A percentile compares a stretch with the other conserved stretches of the same genome.
Conservation (phyloP, 148 eudicot genomes). For the Hydrangea macrophylla region DNA sequence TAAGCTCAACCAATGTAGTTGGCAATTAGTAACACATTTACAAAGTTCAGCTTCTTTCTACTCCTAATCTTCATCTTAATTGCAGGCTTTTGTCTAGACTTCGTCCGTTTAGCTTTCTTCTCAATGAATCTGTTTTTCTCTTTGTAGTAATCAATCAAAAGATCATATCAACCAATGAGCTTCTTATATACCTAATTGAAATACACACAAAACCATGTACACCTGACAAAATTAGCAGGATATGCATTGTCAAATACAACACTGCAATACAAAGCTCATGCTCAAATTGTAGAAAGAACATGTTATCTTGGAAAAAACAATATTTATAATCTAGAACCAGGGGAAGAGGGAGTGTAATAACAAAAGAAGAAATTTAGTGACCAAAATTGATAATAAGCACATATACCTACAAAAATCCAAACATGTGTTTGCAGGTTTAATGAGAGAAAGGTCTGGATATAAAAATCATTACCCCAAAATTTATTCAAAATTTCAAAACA, state of each 20-base stretch:
- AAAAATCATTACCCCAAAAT: too few species aligned
- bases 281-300: not conserved
- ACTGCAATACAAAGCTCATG: not conserved
- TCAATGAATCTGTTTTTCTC: conserved; percentile 45
- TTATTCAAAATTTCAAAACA: too few species aligned
- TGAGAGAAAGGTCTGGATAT: too few species aligned
- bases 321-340: too few species aligned
- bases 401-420: too few species aligned
- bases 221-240: not conserved
- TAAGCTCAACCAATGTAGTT: too few species aligned
- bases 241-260: not conserved
- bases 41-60: conserved; percentile 50
- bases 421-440: too few species aligned
- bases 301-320: not conserved
- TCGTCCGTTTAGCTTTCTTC: conserved; percentile 41
- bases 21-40: conserved; percentile 62
- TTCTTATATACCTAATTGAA: conserved; percentile 31
- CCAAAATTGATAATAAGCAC: too few species aligned
- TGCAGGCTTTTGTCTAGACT: conserved; percentile 19
- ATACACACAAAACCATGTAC: not conserved
- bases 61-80: conserved; percentile 60
- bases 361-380: too few species aligned
- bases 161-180: conserved; percentile 82
- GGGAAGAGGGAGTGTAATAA: too few species aligned
- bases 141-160: conserved; percentile 55